Evolutionary conservation across 2,329 filamentous ascomycete species (phyloP), one percentile per base, ranked within the genome.

Genomic region (Alternaria gaisen): DNA sequence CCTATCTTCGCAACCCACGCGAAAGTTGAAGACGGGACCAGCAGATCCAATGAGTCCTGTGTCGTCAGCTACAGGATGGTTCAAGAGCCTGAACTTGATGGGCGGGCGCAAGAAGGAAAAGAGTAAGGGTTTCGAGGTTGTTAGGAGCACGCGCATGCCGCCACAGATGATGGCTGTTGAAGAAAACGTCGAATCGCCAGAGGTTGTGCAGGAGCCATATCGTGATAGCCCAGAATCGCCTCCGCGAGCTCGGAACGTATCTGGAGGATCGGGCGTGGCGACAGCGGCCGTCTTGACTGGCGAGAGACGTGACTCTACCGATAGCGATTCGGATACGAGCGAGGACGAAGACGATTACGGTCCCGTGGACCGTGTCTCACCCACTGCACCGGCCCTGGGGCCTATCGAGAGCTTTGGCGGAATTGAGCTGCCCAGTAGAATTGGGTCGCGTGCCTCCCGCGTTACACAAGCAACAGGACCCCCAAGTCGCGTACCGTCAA

Each of bases 71-170:
- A 91, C 91, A 0, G 92, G 93, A 5, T 99, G 94, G 93, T 88
- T 98, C 77, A 90, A 92, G 69, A 87, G 68, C 32, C 43, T 78
- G 20, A 70, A 85, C 53, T 75, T 97, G 6, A 87, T 97, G 60
- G 90, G 89, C 12, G 91, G 90, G 16, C 97, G 96, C 80, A 93
- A 89, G 7, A 97, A 97, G 75, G 94, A 97, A 67, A 97, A 96
- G 79, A 90, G 90, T 67, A 98, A 98, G 79, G 95, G 95, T 0
- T 99, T 99, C 69, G 95, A 98, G 77, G 95, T 99, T 5, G 94
- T 99, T 16, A 85, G 95, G 72, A 97, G 94, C 75, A 88, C 93
- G 8, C 87, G 94, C 56, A 93, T 95, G 82, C 93, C 93, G 10
- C 80, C 78, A 3, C 90, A 91, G 7, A 89, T 90, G 59, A 91